These are phyloP conservation scores for Entomophthora muscae DNA, from an alignment of 371 early-diverging fungal species.

Conservation along the genomic window DNA sequence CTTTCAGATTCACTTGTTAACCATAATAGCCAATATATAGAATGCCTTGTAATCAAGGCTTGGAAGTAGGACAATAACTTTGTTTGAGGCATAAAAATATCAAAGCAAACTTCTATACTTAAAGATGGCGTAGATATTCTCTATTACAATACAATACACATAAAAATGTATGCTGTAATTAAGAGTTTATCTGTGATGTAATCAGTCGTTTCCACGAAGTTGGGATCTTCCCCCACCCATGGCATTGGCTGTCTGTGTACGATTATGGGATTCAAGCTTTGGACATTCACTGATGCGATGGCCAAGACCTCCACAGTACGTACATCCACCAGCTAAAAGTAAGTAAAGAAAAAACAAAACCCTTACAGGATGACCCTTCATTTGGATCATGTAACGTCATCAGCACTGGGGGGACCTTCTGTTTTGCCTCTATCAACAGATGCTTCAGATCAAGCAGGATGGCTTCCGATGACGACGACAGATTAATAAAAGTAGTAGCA, in stretches of 20 bases:
- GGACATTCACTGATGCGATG: slow-evolving; percentile 86
- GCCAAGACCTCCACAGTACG: slow-evolving; percentile 89
- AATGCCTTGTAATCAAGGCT: too few species aligned
- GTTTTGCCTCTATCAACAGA: slow-evolving; percentile 81
- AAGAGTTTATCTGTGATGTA: too few species aligned
- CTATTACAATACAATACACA: too few species aligned
- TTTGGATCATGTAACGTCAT: slow-evolving; percentile 72
- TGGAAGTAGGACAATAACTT: too few species aligned
- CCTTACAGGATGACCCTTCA: slow-evolving; percentile 31
- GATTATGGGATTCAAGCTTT: slow-evolving; percentile 52
- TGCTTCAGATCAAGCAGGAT: slow-evolving; percentile 86
- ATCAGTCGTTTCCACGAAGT: neutral
- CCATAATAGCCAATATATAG: too few species aligned
- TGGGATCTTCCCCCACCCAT: neutral
- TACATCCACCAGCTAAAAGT: slow-evolving; percentile 48
- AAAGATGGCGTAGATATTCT: too few species aligned
- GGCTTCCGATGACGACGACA: slow-evolving; percentile 59
- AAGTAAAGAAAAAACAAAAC: neutral
- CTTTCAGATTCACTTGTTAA: too few species aligned
- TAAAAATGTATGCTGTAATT: too few species aligned
- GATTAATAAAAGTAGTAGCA: slow-evolving; percentile 91
- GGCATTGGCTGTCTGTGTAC: slow-evolving; percentile 31
- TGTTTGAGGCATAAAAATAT: too few species aligned
- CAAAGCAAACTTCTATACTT: too few species aligned
- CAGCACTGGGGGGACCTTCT: slow-evolving; percentile 76